Conservation (phyloP, 1,284 basidiomycete species). For the Marasmius tenuissimus region DNA sequence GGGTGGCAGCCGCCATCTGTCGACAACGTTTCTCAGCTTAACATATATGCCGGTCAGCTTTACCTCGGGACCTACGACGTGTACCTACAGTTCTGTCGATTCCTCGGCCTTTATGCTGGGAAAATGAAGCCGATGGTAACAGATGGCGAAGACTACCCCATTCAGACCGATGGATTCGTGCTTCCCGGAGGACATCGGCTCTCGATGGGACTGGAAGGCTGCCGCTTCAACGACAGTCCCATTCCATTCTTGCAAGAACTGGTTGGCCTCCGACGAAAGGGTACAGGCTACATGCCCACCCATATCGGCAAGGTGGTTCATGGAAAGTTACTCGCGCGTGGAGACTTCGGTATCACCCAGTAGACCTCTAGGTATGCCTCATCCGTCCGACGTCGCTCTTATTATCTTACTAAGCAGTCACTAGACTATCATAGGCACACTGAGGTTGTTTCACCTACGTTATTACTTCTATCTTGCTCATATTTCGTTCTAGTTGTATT, state of each 20-base stretch:
- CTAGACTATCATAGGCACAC: too few species aligned
- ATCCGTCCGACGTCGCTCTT: too few species aligned
- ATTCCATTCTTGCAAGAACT: conserved; percentile 33
- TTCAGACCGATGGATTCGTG: conserved; percentile 36
- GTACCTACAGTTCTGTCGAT: conserved; percentile 32
- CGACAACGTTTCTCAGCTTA: conserved; percentile 34
- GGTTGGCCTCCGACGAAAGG: conserved; percentile 39
- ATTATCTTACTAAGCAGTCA: too few species aligned
- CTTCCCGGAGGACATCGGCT: conserved; percentile 16
- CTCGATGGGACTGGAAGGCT: conserved; percentile 11
- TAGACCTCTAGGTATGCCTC: too few species aligned
- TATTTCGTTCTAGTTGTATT: too few species aligned
- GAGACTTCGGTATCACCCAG: conserved; percentile 21
- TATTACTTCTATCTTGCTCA: too few species aligned
- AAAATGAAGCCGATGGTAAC: conserved; percentile 10
- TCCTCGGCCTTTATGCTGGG: conserved; percentile 34
- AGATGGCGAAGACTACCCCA: too few species aligned
- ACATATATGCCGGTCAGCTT: conserved; percentile 44
- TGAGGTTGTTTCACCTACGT: too few species aligned
- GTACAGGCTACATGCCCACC: conserved; percentile 34
- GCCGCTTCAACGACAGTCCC: conserved; percentile 31
- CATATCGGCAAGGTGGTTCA: conserved; percentile 44
- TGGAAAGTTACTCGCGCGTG: conserved; percentile 24
- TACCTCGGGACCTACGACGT: conserved; percentile 32
- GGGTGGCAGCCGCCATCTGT: conserved; percentile 18